Evolutionary conservation across 768 basidiomycete genomes (phyloP), one percentile per base, ranked within the genome.

Genomic region (Lactarius vividus): DNA sequence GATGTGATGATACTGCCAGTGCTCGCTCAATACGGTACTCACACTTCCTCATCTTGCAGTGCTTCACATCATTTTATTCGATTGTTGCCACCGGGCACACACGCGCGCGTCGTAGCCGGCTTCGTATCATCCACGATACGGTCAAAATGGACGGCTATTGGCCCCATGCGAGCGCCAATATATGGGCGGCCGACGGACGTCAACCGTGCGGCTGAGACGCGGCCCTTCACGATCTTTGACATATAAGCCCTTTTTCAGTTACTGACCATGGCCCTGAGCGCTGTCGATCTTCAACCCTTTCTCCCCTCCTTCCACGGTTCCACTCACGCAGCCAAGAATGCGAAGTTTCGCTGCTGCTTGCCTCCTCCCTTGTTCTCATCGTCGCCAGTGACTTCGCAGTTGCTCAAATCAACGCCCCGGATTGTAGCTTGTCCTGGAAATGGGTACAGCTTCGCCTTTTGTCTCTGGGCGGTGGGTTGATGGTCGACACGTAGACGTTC

Each of bases 361-460:
- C 37, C 37, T 39, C 31, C n/a, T 35, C 54, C 26, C 23, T 55
- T 7, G 5, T 59, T 0, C 35, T 67, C 42, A 15, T 63, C 29
- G 39, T 52, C 26, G 26, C 15, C 5, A 5, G 37, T 39, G 37
- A 39, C 37, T 1, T 39, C 37, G 37, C 15, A 39, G 37, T 5
- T 39, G 37, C 37, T 15, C 37, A 39, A 0, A 39, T 39, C 37
- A 39, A 39, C 37, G 37, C 37, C 37, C 49, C 66, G 0, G 53
- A 59, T 52, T 67, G 66, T 18, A 44, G 29, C 40, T 18, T 55
- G 26, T 2, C 61, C 2, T 63, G 52, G 49, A 4, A 7, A 37
- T 66, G 65, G 65, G 65, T 66, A 49, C 15, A 40, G 11, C 37
- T 15, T 33, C 2, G 20, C 11, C 4, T 28, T 29, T 54, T 11